Evolutionary conservation across 345 rosid species (phyloP).

Genomic region (Aquilaria yunnanensis): DNA sequence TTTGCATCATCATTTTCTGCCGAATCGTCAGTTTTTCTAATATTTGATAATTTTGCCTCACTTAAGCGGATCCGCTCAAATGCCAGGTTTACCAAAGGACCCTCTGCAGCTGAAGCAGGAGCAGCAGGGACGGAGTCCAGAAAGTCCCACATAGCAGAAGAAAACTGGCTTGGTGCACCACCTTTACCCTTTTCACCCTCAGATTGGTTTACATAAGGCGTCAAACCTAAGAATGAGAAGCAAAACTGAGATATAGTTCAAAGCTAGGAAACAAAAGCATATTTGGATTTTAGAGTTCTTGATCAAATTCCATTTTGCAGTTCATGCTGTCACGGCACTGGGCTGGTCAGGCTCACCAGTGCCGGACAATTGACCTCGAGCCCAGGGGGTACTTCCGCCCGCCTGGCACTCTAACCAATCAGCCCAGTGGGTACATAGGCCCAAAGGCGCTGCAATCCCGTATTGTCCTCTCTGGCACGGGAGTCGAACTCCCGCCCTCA

Average conservation of each 20-base stretch:
- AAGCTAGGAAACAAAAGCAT: too few relatives aligned
- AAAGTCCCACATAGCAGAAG: constrained; percentile 70
- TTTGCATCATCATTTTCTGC: constrained; percentile 20
- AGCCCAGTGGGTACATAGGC: too few relatives aligned
- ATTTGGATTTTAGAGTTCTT: too few relatives aligned
- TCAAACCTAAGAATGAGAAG: constrained; percentile 29
- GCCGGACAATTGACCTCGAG: too few relatives aligned
- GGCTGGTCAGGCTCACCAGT: too few relatives aligned
- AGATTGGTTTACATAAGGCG: constrained; percentile 13
- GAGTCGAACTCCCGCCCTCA: too few relatives aligned
- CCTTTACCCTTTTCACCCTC: constrained; percentile 3
- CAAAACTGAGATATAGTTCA: too few relatives aligned
- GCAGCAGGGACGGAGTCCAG: constrained; percentile 80
- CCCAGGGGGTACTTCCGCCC: too few relatives aligned
- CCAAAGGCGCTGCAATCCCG: too few relatives aligned
- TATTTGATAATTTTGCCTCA: constrained; percentile 7
- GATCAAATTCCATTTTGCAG: too few relatives aligned
- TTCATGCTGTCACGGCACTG: background rate
- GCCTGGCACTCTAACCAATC: too few relatives aligned
- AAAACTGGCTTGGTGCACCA: constrained; percentile 36
- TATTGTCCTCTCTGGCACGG: too few relatives aligned
- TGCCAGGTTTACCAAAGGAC: constrained; percentile 52
- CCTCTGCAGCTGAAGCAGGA: constrained; percentile 87
- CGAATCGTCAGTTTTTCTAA: constrained; percentile 15
- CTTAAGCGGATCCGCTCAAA: constrained; percentile 57